phyloP scores from a whole-genome alignment of 2,329 filamentous ascomycete genomes.

The Colletotrichum nymphaeae region DNA sequence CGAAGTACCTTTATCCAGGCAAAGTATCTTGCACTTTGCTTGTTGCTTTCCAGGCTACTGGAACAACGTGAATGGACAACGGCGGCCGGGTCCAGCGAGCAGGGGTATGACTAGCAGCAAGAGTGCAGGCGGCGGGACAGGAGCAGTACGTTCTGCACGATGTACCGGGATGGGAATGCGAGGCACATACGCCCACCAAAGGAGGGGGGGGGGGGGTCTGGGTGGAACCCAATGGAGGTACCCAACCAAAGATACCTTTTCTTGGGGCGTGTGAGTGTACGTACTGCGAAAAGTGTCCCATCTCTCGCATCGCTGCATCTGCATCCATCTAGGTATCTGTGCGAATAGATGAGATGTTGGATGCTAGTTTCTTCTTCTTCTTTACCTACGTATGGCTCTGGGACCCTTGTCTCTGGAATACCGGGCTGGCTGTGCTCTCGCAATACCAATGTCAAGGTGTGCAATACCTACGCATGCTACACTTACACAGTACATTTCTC shows the following conservation, averaged over 20 bases:
- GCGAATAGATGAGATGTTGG: constrained; percentile 9
- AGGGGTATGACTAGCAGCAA: constrained; percentile 32
- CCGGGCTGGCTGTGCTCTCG: neutral
- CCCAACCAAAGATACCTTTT: neutral
- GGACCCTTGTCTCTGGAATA: constrained; percentile 15
- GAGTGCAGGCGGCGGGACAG: neutral
- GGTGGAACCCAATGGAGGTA: neutral
- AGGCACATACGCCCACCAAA: neutral
- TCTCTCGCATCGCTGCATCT: neutral
- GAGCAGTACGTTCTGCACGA: neutral
- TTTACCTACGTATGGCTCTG: constrained; percentile 34
- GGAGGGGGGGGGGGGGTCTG: neutral
- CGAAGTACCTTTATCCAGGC: neutral
- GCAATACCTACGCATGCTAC: neutral
- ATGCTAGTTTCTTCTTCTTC: constrained; percentile 35
- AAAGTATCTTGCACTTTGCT: constrained; percentile 21
- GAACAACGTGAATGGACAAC: constrained; percentile 44
- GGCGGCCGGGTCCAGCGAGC: constrained; percentile 41
- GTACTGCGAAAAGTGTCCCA: neutral
- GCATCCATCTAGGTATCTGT: constrained; percentile 3
- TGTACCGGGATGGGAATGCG: neutral
- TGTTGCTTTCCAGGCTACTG: constrained; percentile 15
- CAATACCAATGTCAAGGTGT: neutral
- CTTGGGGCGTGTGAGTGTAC: neutral
- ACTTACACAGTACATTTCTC: neutral